Evolutionary conservation across 768 basidiomycete species (phyloP).

Genomic region (Tremella yokohamensis): DNA sequence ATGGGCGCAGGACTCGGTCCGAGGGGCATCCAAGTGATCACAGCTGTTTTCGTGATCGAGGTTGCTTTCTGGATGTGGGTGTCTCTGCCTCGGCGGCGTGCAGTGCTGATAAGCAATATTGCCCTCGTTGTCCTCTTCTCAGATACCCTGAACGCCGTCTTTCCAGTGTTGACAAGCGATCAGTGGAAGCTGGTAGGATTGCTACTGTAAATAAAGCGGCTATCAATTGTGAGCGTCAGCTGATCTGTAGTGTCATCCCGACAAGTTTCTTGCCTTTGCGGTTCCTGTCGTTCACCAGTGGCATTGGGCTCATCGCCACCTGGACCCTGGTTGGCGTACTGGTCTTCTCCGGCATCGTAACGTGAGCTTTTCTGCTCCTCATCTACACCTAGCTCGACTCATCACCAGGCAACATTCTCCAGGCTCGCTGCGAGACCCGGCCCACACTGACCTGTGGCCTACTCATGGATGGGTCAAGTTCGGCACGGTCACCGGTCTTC

Average conservation of each 20-base stretch:
- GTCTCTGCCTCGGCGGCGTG: neutral
- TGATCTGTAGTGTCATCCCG: conserved; percentile 29
- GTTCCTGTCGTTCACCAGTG: conserved; percentile 44
- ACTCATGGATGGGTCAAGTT: conserved; percentile 38
- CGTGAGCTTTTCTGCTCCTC: conserved; percentile 16
- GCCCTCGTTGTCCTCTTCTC: conserved; percentile 42
- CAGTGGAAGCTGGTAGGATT: conserved; percentile 42
- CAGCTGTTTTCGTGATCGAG: conserved; percentile 36
- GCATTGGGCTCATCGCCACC: conserved; percentile 38
- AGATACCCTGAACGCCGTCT: conserved; percentile 41
- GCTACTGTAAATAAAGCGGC: conserved; percentile 24
- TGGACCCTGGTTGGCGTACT: conserved; percentile 43
- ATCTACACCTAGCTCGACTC: no score
- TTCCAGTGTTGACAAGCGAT: conserved; percentile 31
- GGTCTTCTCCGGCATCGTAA: conserved; percentile 41
- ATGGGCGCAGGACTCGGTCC: conserved; percentile 38
- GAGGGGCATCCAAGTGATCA: conserved; percentile 28
- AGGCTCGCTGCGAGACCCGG: conserved; percentile 42
- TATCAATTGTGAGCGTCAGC: neutral
- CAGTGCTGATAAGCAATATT: conserved; percentile 18
- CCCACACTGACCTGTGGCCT: conserved; percentile 43
- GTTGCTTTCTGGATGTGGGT: conserved; percentile 39
- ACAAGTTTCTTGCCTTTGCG: conserved; percentile 45
- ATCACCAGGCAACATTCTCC: conserved; percentile 19
- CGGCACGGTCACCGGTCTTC: conserved; percentile 36